Percentiles rank a stretch among this genome's conserved stretches.
These are phyloP conservation scores for Pigoraptor vietnamica DNA, from an alignment of 78 protist genomes.

Conservation along the genomic window DNA sequence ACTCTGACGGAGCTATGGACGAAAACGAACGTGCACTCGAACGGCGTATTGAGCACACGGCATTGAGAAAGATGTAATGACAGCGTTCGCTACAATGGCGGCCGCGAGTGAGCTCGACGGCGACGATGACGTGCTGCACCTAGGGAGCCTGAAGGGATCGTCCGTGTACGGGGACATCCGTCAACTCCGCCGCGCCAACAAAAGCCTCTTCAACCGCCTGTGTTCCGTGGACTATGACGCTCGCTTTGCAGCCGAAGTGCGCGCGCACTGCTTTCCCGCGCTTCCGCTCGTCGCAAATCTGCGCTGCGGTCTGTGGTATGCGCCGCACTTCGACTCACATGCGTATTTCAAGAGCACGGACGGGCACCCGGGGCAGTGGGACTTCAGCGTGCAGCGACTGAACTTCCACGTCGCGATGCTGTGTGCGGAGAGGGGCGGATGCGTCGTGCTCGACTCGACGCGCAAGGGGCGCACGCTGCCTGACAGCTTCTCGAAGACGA, in stretches of 20 bases:
- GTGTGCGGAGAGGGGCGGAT: not conserved
- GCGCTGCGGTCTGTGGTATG: constrained; percentile 3
- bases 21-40: no score
- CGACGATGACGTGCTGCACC: no score
- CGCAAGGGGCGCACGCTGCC: not conserved
- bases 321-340: not conserved
- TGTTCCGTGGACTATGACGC: not conserved
- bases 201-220: not conserved
- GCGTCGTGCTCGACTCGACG: not conserved
- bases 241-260: not conserved
- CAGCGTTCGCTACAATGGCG: no score
- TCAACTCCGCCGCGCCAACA: not conserved
- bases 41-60: no score
- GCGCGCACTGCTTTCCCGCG: not conserved
- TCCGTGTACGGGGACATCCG: not conserved
- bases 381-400: not conserved
- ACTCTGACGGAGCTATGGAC: no score
- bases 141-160: no score
- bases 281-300: not conserved
- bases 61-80: no score
- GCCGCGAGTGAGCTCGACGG: no score
- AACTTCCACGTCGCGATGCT: not conserved
- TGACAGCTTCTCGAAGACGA: not conserved
- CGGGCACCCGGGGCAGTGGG: not conserved
- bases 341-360: not conserved